These are phyloP conservation scores for Hygrocybe punicea DNA, from an alignment of 768 basidiomycete genomes.

Conservation along the genomic window DNA sequence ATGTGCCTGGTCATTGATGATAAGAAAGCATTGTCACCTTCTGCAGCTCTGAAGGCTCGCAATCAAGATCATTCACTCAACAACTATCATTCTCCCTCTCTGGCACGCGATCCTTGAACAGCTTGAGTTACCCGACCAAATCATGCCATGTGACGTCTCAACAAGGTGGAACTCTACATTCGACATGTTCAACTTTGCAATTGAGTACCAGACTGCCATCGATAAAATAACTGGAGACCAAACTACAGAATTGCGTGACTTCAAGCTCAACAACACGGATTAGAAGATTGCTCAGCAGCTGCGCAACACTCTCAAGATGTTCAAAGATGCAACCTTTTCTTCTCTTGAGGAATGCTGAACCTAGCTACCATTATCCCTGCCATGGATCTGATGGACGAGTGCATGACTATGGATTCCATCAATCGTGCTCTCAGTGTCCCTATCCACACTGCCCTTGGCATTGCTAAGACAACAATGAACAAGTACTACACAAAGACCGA, in stretches of 20 bases:
- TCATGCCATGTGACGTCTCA: slow-evolving; percentile 32
- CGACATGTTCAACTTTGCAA: slow-evolving; percentile 32
- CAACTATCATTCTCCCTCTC: slow-evolving; percentile 28
- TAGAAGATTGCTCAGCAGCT: slow-evolving; percentile 29
- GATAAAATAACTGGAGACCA: slow-evolving; percentile 18
- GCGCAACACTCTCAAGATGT: slow-evolving; percentile 24
- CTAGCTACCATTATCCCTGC: slow-evolving; percentile 25
- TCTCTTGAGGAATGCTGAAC: slow-evolving; percentile 21
- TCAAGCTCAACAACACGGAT: slow-evolving; percentile 16
- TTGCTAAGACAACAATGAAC: slow-evolving; percentile 30
- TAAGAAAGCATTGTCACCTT: background rate
- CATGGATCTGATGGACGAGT: slow-evolving; percentile 28
- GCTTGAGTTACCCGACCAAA: slow-evolving; percentile 4
- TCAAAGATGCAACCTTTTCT: slow-evolving; percentile 24
- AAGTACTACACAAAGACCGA: slow-evolving; percentile 33
- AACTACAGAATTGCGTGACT: slow-evolving; percentile 12
- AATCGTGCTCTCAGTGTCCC: slow-evolving; percentile 8
- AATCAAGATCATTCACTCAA: slow-evolving; percentile 27
- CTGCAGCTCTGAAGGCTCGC: slow-evolving; percentile 19
- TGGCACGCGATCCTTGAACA: slow-evolving; percentile 22
- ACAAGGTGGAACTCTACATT: slow-evolving; percentile 38
- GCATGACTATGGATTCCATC: slow-evolving; percentile 17
- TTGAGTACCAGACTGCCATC: slow-evolving; percentile 26
- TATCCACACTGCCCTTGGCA: slow-evolving; percentile 19
- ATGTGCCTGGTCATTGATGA: background rate